These are phyloP conservation scores for Trametes sp. DNA, from an alignment of 1,284 basidiomycete genomes.

Conservation along the genomic window DNA sequence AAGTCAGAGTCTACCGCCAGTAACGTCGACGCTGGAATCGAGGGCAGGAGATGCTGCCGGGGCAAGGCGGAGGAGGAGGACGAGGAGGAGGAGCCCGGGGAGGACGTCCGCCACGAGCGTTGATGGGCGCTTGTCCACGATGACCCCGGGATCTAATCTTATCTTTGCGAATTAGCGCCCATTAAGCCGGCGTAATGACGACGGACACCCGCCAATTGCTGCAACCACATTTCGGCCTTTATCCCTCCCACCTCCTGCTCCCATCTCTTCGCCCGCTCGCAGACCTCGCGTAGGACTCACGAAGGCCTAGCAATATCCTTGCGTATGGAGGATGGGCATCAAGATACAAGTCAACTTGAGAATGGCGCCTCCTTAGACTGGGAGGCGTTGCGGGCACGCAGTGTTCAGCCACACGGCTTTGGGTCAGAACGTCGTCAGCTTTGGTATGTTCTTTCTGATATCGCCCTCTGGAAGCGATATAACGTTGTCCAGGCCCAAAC, in stretches of 20 bases:
- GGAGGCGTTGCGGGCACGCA: conserved; percentile 55
- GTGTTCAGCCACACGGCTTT: conserved; percentile 69
- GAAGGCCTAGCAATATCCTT: too few relatives aligned
- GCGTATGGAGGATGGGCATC: neutral
- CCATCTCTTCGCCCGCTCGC: too few relatives aligned
- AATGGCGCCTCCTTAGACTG: conserved; percentile 47
- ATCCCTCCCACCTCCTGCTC: neutral
- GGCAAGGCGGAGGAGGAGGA: neutral
- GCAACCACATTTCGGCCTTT: neutral
- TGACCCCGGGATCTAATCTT: neutral
- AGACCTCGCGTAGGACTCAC: too few relatives aligned
- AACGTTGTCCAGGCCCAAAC: conserved; percentile 50
- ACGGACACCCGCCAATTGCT: neutral
- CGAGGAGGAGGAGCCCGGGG: neutral
- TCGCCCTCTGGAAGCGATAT: neutral
- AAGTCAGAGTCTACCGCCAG: too few relatives aligned
- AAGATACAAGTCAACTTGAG: neutral
- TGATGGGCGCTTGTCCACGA: neutral
- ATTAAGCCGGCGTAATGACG: too few relatives aligned
- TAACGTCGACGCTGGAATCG: neutral
- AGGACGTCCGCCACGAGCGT: neutral
- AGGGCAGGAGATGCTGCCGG: neutral
- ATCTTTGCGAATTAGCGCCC: neutral
- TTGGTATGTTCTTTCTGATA: conserved; percentile 54
- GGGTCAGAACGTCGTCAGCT: conserved; percentile 58